These are phyloP conservation scores for Tricholoma terreum DNA, from an alignment of 768 basidiomycete genomes.

Conservation along the genomic window DNA sequence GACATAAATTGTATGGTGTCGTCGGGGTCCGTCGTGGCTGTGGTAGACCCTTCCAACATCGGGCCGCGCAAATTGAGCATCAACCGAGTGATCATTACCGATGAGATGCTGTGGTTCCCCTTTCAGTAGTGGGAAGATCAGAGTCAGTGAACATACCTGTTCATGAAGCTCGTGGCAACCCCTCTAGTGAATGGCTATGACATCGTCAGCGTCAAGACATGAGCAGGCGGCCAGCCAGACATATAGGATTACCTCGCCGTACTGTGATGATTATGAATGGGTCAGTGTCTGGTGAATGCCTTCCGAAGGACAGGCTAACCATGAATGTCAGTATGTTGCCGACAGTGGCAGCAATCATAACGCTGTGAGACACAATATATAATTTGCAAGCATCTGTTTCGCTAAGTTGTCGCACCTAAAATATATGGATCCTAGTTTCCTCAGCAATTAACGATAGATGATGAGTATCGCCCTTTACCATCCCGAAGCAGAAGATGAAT, in stretches of 20 bases:
- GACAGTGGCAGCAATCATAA: conserved; percentile 34
- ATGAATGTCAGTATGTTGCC: conserved; percentile 37
- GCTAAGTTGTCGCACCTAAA: conserved; percentile 27
- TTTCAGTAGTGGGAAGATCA: not conserved
- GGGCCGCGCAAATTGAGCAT: conserved; percentile 43
- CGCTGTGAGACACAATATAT: conserved; percentile 17
- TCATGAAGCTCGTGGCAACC: conserved; percentile 31
- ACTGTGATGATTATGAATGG: conserved; percentile 17
- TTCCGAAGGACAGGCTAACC: conserved; percentile 20
- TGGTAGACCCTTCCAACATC: not conserved
- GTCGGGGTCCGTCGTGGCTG: not conserved
- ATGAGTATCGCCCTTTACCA: conserved; percentile 21
- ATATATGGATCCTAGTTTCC: conserved; percentile 34
- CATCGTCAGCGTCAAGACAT: not conserved
- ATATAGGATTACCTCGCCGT: conserved; percentile 27
- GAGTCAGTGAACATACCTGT: conserved; percentile 25
- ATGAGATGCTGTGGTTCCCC: conserved; percentile 27
- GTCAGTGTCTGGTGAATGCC: not conserved
- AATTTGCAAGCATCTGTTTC: not conserved
- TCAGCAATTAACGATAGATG: not conserved
- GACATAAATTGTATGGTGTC: not conserved
- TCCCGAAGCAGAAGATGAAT: conserved; percentile 37
- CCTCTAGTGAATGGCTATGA: conserved; percentile 31
- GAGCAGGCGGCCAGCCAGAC: not conserved
- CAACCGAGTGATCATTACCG: conserved; percentile 37